Evolutionary conservation across 2,329 filamentous ascomycete genomes (phyloP), one percentile per base, ranked within the genome.

Genomic region (Mollisia scopiformis): DNA sequence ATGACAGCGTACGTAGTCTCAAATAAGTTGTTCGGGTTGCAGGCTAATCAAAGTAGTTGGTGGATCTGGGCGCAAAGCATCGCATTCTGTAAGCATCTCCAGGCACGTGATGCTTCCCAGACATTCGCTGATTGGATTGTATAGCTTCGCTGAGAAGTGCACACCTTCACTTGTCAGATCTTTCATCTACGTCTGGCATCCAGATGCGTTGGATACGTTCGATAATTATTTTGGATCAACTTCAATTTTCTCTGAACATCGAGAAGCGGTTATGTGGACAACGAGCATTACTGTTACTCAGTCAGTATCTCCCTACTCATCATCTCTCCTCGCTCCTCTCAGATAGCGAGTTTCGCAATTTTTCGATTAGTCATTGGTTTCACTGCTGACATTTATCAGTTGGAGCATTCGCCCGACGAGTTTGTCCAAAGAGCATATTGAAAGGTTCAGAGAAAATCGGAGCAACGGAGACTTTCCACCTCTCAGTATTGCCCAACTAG

Each of bases 121-220:
- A 6, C 5, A 25, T 2, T n/a, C 53, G 23, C 57, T 33, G 21
- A 33, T 7, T 5, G 6, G 21, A 13, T 3, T n/a, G 14, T 6
- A 6, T 33, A 68, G 66, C n/a, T 67, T 69, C 49, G 46, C 55
- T 1, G 46, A 67, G 41, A 66, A 62, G 46, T 66, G 60, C 30
- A 64, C 54, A n/a, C 64, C 64, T 19, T 51, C 47, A 7, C 35
- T 69, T 11, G 61, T 69, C 7, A 57, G 54, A 37, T 50, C 61
- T 1, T 68, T 69, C 23, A 61, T 69, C 5, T 66, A 64, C 28
- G 55, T 69, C 19, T 69, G 64, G 62, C 66, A 69, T 60, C 59
- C 63, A 0, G 65, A 69, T 28, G 59, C 60, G 23, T 47, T 69
- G 19, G 66, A 66, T 35, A 61, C 66, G 2, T 59, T 67, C n/a